Percentiles rank a stretch among this genome's conserved stretches.
phyloP scores from a whole-genome alignment of 1,139 yeast genomes.

The Hansenula anomala region DNA sequence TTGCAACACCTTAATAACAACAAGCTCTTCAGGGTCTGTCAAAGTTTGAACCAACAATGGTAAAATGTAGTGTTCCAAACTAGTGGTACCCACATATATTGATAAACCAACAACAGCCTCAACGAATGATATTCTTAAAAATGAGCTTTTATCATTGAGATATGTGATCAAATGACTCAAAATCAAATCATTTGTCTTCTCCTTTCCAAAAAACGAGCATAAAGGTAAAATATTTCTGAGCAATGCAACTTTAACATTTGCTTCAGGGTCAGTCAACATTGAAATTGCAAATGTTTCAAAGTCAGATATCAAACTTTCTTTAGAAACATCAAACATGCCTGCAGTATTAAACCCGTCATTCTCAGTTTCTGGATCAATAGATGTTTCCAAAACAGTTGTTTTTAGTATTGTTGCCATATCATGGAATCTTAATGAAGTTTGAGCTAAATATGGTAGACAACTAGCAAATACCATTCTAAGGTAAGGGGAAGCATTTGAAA shows the following conservation, averaged over 20 bases:
- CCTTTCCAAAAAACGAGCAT: conserved; percentile 81
- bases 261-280: conserved; percentile 63
- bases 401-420: conserved; percentile 59
- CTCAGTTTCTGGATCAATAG: conserved; percentile 38
- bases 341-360: conserved; percentile 23
- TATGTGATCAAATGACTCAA: conserved; percentile 90
- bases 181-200: conserved; percentile 81
- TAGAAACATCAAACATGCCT: conserved; percentile 31
- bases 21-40: conserved; percentile 78
- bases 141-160: conserved; percentile 71
- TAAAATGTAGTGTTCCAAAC: conserved; percentile 82
- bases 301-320: conserved; percentile 28
- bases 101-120: conserved; percentile 76
- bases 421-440: conserved; percentile 57
- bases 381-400: conserved; percentile 31
- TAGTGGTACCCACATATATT: conserved; percentile 72
- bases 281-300: conserved; percentile 64
- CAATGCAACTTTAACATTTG: conserved; percentile 66
- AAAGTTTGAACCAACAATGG: conserved; percentile 82
- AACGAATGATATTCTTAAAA: conserved; percentile 66
- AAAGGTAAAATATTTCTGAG: conserved; percentile 66
- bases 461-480: conserved; percentile 68
- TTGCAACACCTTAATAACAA: conserved; percentile 70
- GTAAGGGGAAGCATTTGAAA: conserved; percentile 35
- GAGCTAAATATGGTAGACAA: conserved; percentile 67